Evolutionary conservation across 2,329 filamentous ascomycete genomes (phyloP).

Genomic region (Aspergillus sp.): DNA sequence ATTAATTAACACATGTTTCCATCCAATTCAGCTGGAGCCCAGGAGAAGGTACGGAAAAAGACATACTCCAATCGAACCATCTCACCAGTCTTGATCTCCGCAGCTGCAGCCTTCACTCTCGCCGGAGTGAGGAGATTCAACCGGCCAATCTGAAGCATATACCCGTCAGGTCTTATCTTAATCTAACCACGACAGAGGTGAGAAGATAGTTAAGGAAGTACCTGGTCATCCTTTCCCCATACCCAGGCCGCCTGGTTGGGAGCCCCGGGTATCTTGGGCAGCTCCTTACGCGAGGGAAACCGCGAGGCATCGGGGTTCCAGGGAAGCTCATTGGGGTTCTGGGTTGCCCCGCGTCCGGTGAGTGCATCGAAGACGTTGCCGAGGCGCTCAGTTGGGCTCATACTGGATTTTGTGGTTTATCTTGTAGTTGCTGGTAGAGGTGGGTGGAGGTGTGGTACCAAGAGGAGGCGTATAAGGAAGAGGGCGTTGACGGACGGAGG

Average conservation of each 20-base stretch:
- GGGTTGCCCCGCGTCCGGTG: constrained; percentile 17
- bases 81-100: constrained; percentile 57
- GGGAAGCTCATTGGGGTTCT: constrained; percentile 41
- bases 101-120: constrained; percentile 53
- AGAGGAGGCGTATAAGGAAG: neutral
- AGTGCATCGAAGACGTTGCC: neutral
- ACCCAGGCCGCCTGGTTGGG: constrained; percentile 60
- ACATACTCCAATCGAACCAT: constrained; percentile 55
- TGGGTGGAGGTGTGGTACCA: neutral
- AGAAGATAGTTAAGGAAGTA: constrained; percentile 22
- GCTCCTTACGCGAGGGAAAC: constrained; percentile 55
- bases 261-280: constrained; percentile 53
- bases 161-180: neutral
- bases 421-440: neutral
- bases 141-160: constrained; percentile 35
- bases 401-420: neutral
- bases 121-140: constrained; percentile 58
- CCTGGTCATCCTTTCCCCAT: constrained; percentile 58
- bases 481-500: neutral
- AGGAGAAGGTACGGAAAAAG: neutral
- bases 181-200: neutral
- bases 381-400: constrained; percentile 1
- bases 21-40: too few relatives aligned
- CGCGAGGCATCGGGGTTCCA: constrained; percentile 55
- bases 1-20: neutral